Conservation (phyloP, 1,139 yeast species). For the Lodderomyces beijingensis region DNA sequence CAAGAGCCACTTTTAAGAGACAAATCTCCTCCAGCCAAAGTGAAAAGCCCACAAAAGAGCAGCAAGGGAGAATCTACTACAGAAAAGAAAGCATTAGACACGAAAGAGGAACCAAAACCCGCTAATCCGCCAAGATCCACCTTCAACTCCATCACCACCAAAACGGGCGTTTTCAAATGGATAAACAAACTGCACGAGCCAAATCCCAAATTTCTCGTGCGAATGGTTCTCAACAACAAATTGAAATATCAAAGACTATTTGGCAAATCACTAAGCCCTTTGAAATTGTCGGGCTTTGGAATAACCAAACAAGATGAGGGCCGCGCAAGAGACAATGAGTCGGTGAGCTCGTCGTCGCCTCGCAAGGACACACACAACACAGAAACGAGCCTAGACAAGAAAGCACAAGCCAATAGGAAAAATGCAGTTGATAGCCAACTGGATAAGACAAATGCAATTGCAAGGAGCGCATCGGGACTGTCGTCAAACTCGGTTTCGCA, state of each 20-base stretch:
- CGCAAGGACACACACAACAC: background rate
- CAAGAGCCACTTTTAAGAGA: background rate
- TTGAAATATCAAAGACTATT: conserved; percentile 15
- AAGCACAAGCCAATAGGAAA: too few relatives aligned
- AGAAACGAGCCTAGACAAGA: background rate
- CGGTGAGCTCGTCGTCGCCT: background rate
- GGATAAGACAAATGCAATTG: background rate
- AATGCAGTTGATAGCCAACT: background rate
- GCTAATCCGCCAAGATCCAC: background rate
- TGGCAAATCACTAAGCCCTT: conserved; percentile 5
- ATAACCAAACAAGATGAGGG: background rate
- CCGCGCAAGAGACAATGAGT: background rate
- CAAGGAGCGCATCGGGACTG: background rate
- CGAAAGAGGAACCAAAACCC: background rate
- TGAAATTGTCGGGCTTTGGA: conserved; percentile 20
- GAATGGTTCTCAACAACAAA: conserved; percentile 22
- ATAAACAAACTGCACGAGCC: conserved; percentile 25
- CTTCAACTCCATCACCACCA: conserved; percentile 6
- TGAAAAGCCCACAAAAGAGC: too few relatives aligned
- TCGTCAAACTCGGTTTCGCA: background rate
- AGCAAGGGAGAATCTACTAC: background rate
- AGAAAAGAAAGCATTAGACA: background rate
- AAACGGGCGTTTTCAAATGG: conserved; percentile 24
- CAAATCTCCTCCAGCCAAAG: too few relatives aligned
- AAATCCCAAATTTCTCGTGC: conserved; percentile 28